Evolutionary conservation across 768 basidiomycete genomes (phyloP).

Genomic region (Chiua virens): DNA sequence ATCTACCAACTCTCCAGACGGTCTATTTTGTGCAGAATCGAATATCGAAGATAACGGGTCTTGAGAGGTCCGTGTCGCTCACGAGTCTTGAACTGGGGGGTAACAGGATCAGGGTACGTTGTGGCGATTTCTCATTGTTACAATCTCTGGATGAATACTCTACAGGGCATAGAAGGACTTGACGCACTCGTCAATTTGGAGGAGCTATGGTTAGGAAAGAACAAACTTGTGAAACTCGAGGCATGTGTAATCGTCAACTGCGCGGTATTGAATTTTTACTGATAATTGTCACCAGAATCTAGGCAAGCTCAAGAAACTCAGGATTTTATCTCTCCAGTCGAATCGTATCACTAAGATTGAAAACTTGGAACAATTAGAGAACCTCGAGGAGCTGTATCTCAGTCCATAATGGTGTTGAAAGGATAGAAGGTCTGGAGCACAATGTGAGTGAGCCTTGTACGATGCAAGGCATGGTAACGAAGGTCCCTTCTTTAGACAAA

Average conservation of each 20-base stretch:
- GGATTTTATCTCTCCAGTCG: conserved; percentile 87
- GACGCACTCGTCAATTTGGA: conserved; percentile 80
- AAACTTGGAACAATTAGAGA: conserved; percentile 66
- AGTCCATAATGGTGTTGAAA: conserved; percentile 90
- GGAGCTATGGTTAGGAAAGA: conserved; percentile 97
- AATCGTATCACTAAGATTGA: conserved; percentile 91
- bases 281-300: conserved; percentile 54
- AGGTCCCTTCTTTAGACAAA: conserved; percentile 41
- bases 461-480: neutral
- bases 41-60: conserved; percentile 74
- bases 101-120: conserved; percentile 81
- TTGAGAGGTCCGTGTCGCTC: conserved; percentile 58
- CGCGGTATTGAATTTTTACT: neutral
- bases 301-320: conserved; percentile 64
- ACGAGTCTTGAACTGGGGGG: conserved; percentile 91
- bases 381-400: conserved; percentile 87
- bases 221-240: conserved; percentile 89
- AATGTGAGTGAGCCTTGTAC: conserved; percentile 54
- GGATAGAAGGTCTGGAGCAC: conserved; percentile 79
- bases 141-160: conserved; percentile 1
- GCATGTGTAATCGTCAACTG: conserved; percentile 34
- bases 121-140: neutral
- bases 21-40: conserved; percentile 97
- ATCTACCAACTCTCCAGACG: conserved; percentile 63
- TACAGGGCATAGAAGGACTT: conserved; percentile 83